Percentiles rank a stretch among this genome's conserved stretches.
phyloP scores from a whole-genome alignment of 345 rosid species.

The Lagerstroemia speciosa region DNA sequence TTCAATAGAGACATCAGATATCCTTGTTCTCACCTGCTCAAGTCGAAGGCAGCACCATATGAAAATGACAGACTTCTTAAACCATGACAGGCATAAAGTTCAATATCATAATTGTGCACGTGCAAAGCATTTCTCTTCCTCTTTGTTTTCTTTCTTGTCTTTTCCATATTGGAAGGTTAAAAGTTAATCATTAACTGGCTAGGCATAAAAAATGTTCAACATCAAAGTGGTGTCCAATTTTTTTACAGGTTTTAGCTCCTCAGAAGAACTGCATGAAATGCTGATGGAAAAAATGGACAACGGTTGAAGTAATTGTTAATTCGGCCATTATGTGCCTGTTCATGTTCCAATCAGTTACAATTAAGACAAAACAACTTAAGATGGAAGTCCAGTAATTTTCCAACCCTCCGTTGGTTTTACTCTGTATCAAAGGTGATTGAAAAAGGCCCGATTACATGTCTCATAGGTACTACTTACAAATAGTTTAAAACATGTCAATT shows the following conservation, averaged over 20 bases:
- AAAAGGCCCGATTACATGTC: neutral
- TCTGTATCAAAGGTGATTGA: neutral
- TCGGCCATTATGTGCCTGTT: neutral
- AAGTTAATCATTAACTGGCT: neutral
- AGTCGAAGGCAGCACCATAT: slow-evolving; percentile 9
- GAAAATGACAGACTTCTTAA: slow-evolving; percentile 7
- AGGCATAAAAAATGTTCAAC: neutral
- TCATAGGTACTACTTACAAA: neutral
- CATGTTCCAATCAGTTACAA: neutral
- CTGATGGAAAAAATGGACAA: neutral
- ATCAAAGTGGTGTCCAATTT: neutral
- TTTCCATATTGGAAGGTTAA: neutral
- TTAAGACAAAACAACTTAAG: neutral
- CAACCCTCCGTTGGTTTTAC: too few relatives aligned
- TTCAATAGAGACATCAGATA: slow-evolving; percentile 33
- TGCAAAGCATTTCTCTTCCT: neutral
- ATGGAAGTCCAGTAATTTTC: neutral
- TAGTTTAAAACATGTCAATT: neutral
- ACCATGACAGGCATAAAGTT: neutral
- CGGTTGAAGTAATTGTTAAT: neutral
- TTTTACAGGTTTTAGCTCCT: neutral
- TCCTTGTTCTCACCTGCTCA: slow-evolving; percentile 52
- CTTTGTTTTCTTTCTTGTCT: neutral
- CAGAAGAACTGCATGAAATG: neutral
- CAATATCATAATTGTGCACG: neutral